Evolutionary conservation across 1,284 basidiomycete species (phyloP), one percentile per base, ranked within the genome.

Genomic region (Sparassis latifolia): DNA sequence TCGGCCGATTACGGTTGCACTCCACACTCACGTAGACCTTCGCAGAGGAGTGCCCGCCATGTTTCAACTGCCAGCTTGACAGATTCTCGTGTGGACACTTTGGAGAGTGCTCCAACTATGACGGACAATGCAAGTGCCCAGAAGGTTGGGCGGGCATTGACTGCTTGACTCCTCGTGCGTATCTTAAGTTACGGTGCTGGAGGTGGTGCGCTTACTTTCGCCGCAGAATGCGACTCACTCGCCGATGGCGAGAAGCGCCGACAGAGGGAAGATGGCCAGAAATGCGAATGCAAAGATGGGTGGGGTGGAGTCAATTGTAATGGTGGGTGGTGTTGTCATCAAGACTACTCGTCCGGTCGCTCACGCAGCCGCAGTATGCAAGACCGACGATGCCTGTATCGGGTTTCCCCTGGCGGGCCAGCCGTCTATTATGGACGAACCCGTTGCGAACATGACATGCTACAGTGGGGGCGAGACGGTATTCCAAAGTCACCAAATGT

Each of bases 291-390:
- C 66, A 89, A 88, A 59, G 88, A 93, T 1, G 95, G 94, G 0
- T 99, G 95, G 95, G 80, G 78, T 44, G 95, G 96, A 10, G 87
- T 98, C 58, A 98, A 97, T 65, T 98, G 95, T 71, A 97, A 97
- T 67, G 92, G 92, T 93, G 51, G 55, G 79, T 65, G 33, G n/a
- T 10, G 5, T 3, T 40, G 39, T 29, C 3, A 3, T 44, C 12
- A 20, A 20, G 20, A 20, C 20, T 20, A 20, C 20, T 10, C 44
- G 27, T 45, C 9, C 27, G 3, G 3, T 2, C n/a, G n/a, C 33
- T 46, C 42, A 46, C 29, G 10, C 35, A 38, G 30, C 37, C 33
- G 2, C 63, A 95, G 93, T 97, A 0, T 97, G 94, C 70, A 74
- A 92, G 67, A 84, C 75, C 41, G 82, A 97, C 65, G 62, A 80